These are phyloP conservation scores for Lactarius evosmus DNA, from an alignment of 768 basidiomycete genomes.

Conservation along the genomic window DNA sequence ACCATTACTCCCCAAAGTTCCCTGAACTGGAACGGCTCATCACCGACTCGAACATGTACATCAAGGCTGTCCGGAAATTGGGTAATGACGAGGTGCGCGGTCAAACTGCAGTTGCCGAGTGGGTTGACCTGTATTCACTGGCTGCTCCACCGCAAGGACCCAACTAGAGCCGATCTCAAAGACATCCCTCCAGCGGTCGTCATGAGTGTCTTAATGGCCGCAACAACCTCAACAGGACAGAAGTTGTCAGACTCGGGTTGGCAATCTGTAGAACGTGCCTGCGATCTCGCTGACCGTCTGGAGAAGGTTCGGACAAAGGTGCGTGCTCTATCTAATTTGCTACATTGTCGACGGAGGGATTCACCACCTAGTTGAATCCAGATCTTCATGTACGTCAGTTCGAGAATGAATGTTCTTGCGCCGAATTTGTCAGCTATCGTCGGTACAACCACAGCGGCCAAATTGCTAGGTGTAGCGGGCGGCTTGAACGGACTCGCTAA, in stretches of 20 bases:
- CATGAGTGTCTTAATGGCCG: constrained; percentile 95
- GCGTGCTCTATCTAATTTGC: constrained; percentile 5
- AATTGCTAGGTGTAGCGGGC: constrained; percentile 95
- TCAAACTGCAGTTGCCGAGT: not conserved
- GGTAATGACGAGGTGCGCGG: constrained; percentile 71
- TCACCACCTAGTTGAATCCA: constrained; percentile 34
- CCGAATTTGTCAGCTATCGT: constrained; percentile 98
- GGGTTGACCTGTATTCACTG: not conserved
- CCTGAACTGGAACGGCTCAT: constrained; percentile 97
- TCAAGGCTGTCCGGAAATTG: constrained; percentile 82
- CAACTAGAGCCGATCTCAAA: constrained; percentile 78
- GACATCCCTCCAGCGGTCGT: constrained; percentile 84
- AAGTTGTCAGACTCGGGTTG: constrained; percentile 67
- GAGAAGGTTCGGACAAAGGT: constrained; percentile 91
- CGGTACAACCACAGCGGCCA: constrained; percentile 97
- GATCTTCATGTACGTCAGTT: constrained; percentile 99
- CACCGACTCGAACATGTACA: constrained; percentile 87
- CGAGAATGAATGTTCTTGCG: constrained; percentile 96
- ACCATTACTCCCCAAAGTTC: constrained; percentile 93
- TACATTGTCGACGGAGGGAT: not conserved
- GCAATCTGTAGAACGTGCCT: constrained; percentile 79
- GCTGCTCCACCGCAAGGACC: constrained; percentile 50
- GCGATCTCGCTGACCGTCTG: constrained; percentile 82
- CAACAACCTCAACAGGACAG: constrained; percentile 84
- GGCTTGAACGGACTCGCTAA: constrained; percentile 87